phyloP scores from a whole-genome alignment of 2,329 filamentous ascomycete genomes.

The Cladosporium sp. region DNA sequence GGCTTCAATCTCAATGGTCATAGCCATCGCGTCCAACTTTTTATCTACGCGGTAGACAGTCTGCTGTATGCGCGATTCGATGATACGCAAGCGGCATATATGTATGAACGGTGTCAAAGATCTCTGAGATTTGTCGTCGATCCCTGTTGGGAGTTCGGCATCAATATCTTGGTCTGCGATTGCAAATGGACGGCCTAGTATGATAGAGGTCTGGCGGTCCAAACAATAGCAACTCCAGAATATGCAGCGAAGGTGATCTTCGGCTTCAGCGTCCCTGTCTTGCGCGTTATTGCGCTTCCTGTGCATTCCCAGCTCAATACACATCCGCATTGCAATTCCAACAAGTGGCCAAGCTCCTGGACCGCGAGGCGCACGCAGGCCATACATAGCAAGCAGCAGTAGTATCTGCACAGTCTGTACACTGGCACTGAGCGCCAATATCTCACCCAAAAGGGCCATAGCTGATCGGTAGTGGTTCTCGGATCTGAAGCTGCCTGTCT shows the following conservation, averaged over 20 bases:
- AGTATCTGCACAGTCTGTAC: constrained; percentile 27
- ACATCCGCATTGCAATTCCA: constrained; percentile 29
- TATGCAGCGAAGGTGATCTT: background rate
- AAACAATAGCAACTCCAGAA: constrained; percentile 36
- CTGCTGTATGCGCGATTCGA: constrained; percentile 19
- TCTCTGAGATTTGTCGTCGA: background rate
- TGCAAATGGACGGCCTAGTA: constrained; percentile 33
- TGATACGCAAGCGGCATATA: constrained; percentile 16
- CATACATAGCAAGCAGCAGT: constrained; percentile 32
- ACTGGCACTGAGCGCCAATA: constrained; percentile 31
- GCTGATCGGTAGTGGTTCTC: constrained; percentile 30
- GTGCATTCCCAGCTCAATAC: constrained; percentile 33
- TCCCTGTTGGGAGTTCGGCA: constrained; percentile 23
- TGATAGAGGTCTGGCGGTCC: constrained; percentile 32
- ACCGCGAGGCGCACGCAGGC: constrained; percentile 31
- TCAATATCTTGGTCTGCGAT: constrained; percentile 29
- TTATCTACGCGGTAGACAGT: constrained; percentile 18
- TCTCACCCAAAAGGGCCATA: constrained; percentile 30
- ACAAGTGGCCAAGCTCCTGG: constrained; percentile 34
- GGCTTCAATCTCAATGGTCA: constrained; percentile 5
- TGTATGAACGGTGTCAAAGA: constrained; percentile 20
- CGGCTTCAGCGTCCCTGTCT: background rate
- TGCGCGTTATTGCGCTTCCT: constrained; percentile 19
- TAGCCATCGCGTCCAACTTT: background rate
- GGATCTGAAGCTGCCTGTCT: constrained; percentile 26